Percentiles rank a stretch among this genome's conserved stretches.
Conservation (phyloP, 805 yeast species). For the Starmerella bombi region DNA sequence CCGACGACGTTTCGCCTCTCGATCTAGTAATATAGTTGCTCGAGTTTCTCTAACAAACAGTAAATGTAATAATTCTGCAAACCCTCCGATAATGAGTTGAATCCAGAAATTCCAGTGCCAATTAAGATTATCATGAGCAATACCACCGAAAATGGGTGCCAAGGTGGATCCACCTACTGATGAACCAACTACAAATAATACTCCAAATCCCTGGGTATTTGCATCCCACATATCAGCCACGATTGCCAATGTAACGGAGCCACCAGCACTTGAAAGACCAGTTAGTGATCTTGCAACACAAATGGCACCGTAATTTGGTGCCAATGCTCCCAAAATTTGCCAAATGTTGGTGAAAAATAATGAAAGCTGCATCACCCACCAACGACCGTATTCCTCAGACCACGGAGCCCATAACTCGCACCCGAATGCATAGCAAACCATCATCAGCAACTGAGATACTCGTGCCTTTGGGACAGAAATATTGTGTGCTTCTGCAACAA, state of each 20-base stretch:
- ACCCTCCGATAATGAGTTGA: conserved; percentile 41
- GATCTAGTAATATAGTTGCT: conserved; percentile 27
- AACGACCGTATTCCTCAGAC: conserved; percentile 54
- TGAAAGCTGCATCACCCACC: conserved; percentile 41
- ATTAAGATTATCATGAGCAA: conserved; percentile 34
- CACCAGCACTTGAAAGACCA: conserved; percentile 45
- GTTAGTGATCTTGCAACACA: conserved; percentile 48
- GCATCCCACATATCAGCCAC: conserved; percentile 42
- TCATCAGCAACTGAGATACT: conserved; percentile 39
- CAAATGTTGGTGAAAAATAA: conserved; percentile 35
- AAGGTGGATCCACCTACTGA: conserved; percentile 41
- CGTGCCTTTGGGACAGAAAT: conserved; percentile 27
- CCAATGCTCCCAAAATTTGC: conserved; percentile 46
- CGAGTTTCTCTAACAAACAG: conserved; percentile 31
- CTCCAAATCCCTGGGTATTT: conserved; percentile 35
- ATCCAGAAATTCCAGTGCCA: conserved; percentile 62
- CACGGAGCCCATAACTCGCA: conserved; percentile 51
- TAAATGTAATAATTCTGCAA: conserved; percentile 30
- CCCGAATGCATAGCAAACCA: conserved; percentile 44
- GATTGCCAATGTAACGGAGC: conserved; percentile 46
- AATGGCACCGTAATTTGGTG: conserved; percentile 42
- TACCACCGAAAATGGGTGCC: conserved; percentile 39
- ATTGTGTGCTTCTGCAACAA: conserved; percentile 34
- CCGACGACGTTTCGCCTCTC: conserved; percentile 31
- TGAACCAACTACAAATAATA: conserved; percentile 39